These are phyloP conservation scores for Mimosa bimucronata DNA, from an alignment of 306 rosid species.

Conservation along the genomic window DNA sequence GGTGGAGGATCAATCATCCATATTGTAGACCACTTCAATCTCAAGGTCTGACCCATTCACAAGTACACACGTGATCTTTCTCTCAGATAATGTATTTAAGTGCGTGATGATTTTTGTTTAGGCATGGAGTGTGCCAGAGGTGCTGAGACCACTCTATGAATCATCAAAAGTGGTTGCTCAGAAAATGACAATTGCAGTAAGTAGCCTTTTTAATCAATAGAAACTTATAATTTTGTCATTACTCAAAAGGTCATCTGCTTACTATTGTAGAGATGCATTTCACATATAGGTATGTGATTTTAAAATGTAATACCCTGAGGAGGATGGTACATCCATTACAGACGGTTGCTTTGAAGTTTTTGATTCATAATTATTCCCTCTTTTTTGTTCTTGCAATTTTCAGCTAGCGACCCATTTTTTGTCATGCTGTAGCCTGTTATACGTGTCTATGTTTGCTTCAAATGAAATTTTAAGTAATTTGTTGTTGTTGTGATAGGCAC, in stretches of 20 bases:
- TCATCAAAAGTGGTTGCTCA: constrained; percentile 92
- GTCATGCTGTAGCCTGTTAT: background rate
- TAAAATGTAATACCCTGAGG: background rate
- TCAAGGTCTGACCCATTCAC: constrained; percentile 64
- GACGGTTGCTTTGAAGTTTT: background rate
- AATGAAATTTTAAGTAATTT: constrained; percentile 34
- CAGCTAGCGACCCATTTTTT: background rate
- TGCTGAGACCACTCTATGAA: constrained; percentile 92
- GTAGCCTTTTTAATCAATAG: constrained; percentile 30
- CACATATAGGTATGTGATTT: background rate
- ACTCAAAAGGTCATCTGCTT: background rate
- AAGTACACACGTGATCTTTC: background rate
- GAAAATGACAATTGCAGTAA: constrained; percentile 90
- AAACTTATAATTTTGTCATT: background rate
- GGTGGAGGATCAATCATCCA: constrained; percentile 99
- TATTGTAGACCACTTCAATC: constrained; percentile 94
- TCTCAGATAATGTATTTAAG: constrained; percentile 4
- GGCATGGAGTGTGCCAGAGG: constrained; percentile 99
- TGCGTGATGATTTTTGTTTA: constrained; percentile 33
- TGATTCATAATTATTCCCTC: background rate
- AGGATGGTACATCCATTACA: background rate
- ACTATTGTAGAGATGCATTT: background rate
- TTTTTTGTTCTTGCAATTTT: constrained; percentile 10
- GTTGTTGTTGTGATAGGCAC: constrained; percentile 58
- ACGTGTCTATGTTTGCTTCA: background rate